These are phyloP conservation scores for Erodium moschatum DNA, from an alignment of 441 rosid genomes.

Conservation along the genomic window DNA sequence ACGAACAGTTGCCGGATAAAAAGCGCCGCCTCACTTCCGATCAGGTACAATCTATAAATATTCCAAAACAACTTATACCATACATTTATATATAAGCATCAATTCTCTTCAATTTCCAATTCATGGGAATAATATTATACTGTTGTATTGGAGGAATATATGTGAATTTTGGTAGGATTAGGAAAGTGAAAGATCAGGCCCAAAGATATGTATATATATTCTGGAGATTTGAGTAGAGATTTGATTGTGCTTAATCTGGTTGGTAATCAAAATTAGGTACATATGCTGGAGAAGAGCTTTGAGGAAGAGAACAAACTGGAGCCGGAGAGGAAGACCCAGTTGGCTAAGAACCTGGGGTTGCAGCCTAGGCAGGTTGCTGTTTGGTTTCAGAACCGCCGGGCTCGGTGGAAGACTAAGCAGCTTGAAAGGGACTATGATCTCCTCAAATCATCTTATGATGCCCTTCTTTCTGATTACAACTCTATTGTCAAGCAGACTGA, in stretches of 20 bases:
- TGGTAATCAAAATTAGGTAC: slow-evolving; percentile 35
- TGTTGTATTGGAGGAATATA: background rate
- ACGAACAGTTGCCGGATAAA: slow-evolving; percentile 71
- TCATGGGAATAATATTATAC: background rate
- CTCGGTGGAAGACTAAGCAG: slow-evolving; percentile 55
- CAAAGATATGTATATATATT: background rate
- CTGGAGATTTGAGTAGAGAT: background rate
- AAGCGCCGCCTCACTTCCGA: slow-evolving; percentile 80
- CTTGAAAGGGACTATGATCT: slow-evolving; percentile 46
- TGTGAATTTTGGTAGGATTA: background rate
- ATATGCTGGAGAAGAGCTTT: slow-evolving; percentile 69
- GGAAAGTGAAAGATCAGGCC: background rate
- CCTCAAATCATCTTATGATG: slow-evolving; percentile 60
- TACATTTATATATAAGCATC: background rate
- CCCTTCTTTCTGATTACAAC: slow-evolving; percentile 53
- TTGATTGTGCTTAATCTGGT: background rate
- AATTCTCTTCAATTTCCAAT: background rate
- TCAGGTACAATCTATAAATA: slow-evolving; percentile 37
- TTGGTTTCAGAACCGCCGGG: slow-evolving; percentile 77
- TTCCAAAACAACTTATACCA: background rate
- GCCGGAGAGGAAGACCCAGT: slow-evolving; percentile 58
- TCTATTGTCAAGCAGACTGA: slow-evolving; percentile 48
- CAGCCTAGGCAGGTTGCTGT: slow-evolving; percentile 74
- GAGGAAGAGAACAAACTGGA: slow-evolving; percentile 73
- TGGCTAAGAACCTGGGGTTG: slow-evolving; percentile 68